Evolutionary conservation across 768 basidiomycete genomes (phyloP).

Genomic region (Lentinula boryana): DNA sequence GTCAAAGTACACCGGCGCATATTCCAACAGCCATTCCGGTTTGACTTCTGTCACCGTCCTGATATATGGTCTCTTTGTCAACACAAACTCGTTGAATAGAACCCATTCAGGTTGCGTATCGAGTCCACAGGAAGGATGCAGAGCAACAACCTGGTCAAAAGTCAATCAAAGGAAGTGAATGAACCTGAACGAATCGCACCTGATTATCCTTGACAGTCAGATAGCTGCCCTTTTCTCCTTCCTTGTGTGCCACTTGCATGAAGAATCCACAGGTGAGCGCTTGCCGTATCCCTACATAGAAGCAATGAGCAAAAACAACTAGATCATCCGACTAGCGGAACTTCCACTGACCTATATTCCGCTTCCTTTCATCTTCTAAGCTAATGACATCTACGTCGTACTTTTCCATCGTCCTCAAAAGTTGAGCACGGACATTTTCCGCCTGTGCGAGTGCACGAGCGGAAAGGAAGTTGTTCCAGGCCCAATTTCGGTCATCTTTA

Average conservation of each 20-base stretch:
- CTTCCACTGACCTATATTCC: background rate
- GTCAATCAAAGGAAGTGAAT: background rate
- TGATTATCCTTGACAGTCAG: slow-evolving; percentile 94
- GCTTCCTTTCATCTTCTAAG: slow-evolving; percentile 57
- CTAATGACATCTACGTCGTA: slow-evolving; percentile 76
- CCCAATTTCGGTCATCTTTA: slow-evolving; percentile 77
- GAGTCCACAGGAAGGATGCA: slow-evolving; percentile 87
- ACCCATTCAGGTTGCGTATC: slow-evolving; percentile 91
- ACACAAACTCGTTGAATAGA: slow-evolving; percentile 88
- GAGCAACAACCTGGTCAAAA: slow-evolving; percentile 46
- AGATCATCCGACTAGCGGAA: too few relatives aligned
- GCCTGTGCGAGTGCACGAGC: slow-evolving; percentile 81
- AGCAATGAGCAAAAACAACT: slow-evolving; percentile 43
- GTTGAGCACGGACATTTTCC: slow-evolving; percentile 87
- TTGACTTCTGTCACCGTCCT: slow-evolving; percentile 85
- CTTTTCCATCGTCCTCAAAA: slow-evolving; percentile 88
- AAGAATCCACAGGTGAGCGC: slow-evolving; percentile 92
- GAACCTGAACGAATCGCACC: slow-evolving; percentile 29
- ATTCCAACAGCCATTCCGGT: slow-evolving; percentile 82
- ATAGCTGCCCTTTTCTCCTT: slow-evolving; percentile 85
- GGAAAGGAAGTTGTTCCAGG: slow-evolving; percentile 87
- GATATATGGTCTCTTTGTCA: slow-evolving; percentile 86
- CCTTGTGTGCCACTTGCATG: slow-evolving; percentile 96
- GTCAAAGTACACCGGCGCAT: slow-evolving; percentile 66
- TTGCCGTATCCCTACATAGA: slow-evolving; percentile 49